Base-by-base conservation (phyloP, 805 yeast genomes). In the Brettanomyces nanus region DNA sequence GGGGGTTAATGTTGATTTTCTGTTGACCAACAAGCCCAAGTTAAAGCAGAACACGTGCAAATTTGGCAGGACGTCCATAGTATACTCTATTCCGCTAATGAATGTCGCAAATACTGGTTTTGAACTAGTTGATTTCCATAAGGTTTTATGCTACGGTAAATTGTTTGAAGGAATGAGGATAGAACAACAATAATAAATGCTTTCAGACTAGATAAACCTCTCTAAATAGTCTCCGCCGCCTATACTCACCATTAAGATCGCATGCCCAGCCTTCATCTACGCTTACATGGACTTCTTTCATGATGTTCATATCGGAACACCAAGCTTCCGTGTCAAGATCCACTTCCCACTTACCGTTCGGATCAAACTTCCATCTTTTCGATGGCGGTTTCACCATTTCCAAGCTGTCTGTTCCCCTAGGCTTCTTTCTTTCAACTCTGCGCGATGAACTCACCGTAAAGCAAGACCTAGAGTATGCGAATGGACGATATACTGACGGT, bases 301-400 rank as follows among this genome's bases (percentile, higher is more conserved):
- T 39, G 7, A 73, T 49, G 1, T 66, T 66, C 27, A 80, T 63
- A 23, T 68, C 73, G 1, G 45, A 34, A 5, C 76, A 63, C 80
- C 90, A 84, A 3, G 48, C 49, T 1, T 41, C 45, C 1, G 80
- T 77, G 30, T 72, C 56, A 13, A 51, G 47, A 49, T 86, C 95
- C 11, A 77, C 62, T 37, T 58, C 59, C 96, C 96, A 86, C 11
- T 65, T 62, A 32, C 69, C 66, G 22, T 69, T 72, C 20, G 61
- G 59, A 42, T 73, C 80, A 54, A 77, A 87, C 42, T 67, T 65
- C 95, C 95, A 87, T 11, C 77, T 78, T 10, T 52, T 44, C 6
- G 45, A 37, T 1, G 95, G 95, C 0, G 94, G 78, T 20, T 53
- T 46, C 1, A 87, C 74, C 19, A 75, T 75, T 2, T 66, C 61